Conservation (phyloP, 352 stramenopile species). For the Thalassiosira allenii region DNA sequence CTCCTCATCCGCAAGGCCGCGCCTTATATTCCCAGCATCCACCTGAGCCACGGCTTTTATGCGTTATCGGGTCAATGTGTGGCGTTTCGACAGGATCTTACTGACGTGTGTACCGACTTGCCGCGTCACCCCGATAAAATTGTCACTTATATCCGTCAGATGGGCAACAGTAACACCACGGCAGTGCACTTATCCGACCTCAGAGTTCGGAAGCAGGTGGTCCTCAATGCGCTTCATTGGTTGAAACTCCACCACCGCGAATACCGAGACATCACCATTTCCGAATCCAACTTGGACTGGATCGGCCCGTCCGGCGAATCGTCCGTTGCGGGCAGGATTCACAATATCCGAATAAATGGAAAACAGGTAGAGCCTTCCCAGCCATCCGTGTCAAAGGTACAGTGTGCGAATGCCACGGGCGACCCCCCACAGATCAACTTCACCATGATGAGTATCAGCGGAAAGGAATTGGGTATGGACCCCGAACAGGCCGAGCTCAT, state of each 20-base stretch:
- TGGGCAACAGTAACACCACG: background rate
- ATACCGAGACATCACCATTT: constrained; percentile 40
- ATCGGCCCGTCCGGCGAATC: too few species aligned
- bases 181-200: background rate
- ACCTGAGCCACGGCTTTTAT: constrained; percentile 1
- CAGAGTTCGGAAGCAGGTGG: background rate
- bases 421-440: background rate
- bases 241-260: constrained; percentile 21
- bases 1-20: background rate
- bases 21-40: background rate
- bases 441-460: background rate
- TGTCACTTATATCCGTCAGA: constrained; percentile 7
- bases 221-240: constrained; percentile 24
- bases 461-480: background rate
- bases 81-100: constrained; percentile 11
- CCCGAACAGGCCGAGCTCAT: constrained; percentile 1
- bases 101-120: background rate
- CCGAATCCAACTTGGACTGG: constrained; percentile 30
- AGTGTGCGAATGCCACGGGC: background rate
- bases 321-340: constrained; percentile 29
- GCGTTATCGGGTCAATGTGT: constrained; percentile 10
- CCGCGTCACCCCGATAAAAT: background rate
- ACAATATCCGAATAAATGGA: background rate
- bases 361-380: too few species aligned
- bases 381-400: background rate